A percentile compares a stretch with the other conserved stretches of the same genome.
phyloP scores from a whole-genome alignment of 2,329 filamentous ascomycete genomes.

The Alternaria hordeiaustralica region DNA sequence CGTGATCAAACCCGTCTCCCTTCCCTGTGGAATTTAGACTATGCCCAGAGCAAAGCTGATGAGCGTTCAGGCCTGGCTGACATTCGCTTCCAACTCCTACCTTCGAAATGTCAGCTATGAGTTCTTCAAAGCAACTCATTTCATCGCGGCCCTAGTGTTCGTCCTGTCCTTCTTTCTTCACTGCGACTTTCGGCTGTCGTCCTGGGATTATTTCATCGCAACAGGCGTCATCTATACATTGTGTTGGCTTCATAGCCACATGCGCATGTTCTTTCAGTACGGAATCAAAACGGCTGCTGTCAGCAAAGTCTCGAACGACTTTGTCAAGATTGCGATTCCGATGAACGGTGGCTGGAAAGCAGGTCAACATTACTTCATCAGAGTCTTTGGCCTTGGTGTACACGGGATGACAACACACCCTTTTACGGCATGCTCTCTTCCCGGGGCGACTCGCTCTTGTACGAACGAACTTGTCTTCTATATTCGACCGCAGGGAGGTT shows the following conservation, averaged over 20 bases:
- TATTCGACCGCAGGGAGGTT: slow-evolving; percentile 57
- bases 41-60: neutral
- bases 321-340: slow-evolving; percentile 28
- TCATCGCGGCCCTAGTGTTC: slow-evolving; percentile 60
- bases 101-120: slow-evolving; percentile 61
- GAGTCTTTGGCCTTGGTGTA: slow-evolving; percentile 56
- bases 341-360: slow-evolving; percentile 55
- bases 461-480: slow-evolving; percentile 59
- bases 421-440: slow-evolving; percentile 62
- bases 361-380: slow-evolving; percentile 63
- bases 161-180: slow-evolving; percentile 67
- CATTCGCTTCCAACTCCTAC: slow-evolving; percentile 44
- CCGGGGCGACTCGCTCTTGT: slow-evolving; percentile 19
- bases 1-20: neutral
- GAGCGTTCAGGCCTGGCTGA: slow-evolving; percentile 61
- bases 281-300: slow-evolving; percentile 57
- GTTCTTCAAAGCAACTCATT: slow-evolving; percentile 66
- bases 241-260: slow-evolving; percentile 55
- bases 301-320: slow-evolving; percentile 26
- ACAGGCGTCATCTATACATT: slow-evolving; percentile 60
- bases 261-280: slow-evolving; percentile 58
- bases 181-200: slow-evolving; percentile 55
- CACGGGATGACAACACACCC: slow-evolving; percentile 59
- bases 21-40: neutral
- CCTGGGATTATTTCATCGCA: slow-evolving; percentile 67